phyloP scores from a whole-genome alignment of 2,329 filamentous ascomycete genomes.

The Aspergillus awamori region DNA sequence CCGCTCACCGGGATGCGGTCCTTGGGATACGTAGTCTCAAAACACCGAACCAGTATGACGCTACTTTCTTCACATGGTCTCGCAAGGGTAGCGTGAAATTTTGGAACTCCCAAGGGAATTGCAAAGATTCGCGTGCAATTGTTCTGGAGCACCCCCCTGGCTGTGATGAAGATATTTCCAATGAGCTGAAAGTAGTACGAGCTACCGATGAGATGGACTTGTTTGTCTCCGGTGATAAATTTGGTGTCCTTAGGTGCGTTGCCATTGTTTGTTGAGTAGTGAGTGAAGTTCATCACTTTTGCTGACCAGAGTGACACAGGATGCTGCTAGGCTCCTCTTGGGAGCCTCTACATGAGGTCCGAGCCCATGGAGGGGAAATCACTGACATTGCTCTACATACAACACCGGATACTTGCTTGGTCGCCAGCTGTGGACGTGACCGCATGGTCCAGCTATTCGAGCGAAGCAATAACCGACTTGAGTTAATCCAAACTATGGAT shows the following conservation, averaged over 20 bases:
- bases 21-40: slow-evolving; percentile 72
- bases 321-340: slow-evolving; percentile 54
- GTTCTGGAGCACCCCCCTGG: slow-evolving; percentile 65
- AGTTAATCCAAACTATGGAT: slow-evolving; percentile 85
- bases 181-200: slow-evolving; percentile 61
- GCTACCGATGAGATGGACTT: slow-evolving; percentile 64
- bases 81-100: slow-evolving; percentile 76
- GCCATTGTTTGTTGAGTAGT: too few relatives aligned
- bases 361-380: slow-evolving; percentile 84
- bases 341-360: slow-evolving; percentile 68
- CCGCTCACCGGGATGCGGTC: slow-evolving; percentile 61
- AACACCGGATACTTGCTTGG: slow-evolving; percentile 61
- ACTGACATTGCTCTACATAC: slow-evolving; percentile 77
- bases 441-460: slow-evolving; percentile 91
- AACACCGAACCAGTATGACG: slow-evolving; percentile 61
- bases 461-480: slow-evolving; percentile 61
- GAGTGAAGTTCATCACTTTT: neutral
- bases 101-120: slow-evolving; percentile 75
- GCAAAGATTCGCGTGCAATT: slow-evolving; percentile 66
- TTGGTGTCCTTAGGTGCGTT: slow-evolving; percentile 69
- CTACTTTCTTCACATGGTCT: slow-evolving; percentile 89
- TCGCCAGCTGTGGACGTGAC: slow-evolving; percentile 85
- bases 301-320: slow-evolving; percentile 30
- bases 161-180: slow-evolving; percentile 49
- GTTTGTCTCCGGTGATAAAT: slow-evolving; percentile 81